These are phyloP conservation scores for Conringia planisiliqua DNA, from an alignment of 345 rosid species.

Conservation along the genomic window DNA sequence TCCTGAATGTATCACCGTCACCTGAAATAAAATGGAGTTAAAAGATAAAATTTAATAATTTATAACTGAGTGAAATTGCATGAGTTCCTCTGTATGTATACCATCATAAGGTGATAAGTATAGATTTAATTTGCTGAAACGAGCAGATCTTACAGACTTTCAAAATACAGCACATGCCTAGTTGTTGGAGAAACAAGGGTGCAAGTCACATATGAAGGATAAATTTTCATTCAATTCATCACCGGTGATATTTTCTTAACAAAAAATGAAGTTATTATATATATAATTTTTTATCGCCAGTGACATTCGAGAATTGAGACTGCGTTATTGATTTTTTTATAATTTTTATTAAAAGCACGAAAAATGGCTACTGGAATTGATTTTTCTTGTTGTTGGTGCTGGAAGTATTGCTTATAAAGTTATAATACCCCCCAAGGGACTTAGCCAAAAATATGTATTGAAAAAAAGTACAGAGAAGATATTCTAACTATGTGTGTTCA, in stretches of 20 bases:
- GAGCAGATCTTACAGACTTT: neutral
- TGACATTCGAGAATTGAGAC: neutral
- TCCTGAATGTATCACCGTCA: neutral
- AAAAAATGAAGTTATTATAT: neutral
- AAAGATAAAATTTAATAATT: neutral
- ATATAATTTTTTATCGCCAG: too few species aligned
- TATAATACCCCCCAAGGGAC: neutral
- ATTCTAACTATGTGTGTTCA: neutral
- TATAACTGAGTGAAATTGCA: neutral
- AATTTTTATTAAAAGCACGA: neutral
- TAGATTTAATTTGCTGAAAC: neutral
- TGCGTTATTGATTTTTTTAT: neutral
- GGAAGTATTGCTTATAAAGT: neutral
- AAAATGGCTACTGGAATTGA: neutral
- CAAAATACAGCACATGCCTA: neutral
- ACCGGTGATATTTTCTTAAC: neutral
- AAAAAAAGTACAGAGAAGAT: neutral
- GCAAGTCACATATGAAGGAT: neutral
- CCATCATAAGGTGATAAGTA: neutral
- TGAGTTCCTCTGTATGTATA: neutral
- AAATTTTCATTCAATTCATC: neutral
- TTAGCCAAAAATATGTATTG: neutral
- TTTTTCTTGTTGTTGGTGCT: neutral
- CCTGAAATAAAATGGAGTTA: neutral
- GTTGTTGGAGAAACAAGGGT: neutral